Base-by-base conservation (phyloP, 2,329 filamentous ascomycete species). In the Didymella sp. region DNA sequence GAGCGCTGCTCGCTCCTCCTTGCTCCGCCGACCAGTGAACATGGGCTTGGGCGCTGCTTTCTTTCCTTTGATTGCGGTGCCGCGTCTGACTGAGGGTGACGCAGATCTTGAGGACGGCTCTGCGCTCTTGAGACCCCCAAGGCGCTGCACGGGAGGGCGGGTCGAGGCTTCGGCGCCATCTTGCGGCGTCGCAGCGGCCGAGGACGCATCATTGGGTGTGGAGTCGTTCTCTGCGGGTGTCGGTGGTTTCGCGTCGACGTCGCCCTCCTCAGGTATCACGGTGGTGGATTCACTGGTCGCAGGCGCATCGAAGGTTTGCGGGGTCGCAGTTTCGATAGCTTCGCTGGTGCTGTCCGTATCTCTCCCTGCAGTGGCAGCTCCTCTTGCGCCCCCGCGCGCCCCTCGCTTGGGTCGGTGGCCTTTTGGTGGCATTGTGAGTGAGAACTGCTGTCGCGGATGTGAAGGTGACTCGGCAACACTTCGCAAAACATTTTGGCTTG, bases 11-110 rank as follows among this genome's bases (percentile, higher is more conserved):
- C 79, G 72, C 42, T 77, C 76, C 38, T 77, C 75, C 58, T 80
- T 79, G 58, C 77, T 81, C 51, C 80, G 68, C 49, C 80, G 73
- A 12, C 77, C 78, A 15, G 73, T 77, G 54, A 78, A 80, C 33
- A 76, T 77, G 4, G 80, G 79, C 47, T 74, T 72, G 7, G 67
- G 59, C 27, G 61, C 52, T n/a, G 66, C 62, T 46, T 69, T 69
- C 51, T 73, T 76, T 24, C 72, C 69, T 21, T 12, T 58, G 5
- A 47, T 56, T 22, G 67, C 61, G 25, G 60, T 63, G 17, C 70
- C 68, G 19, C 72, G 70, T 28, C 67, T 70, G 38, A 71, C 58
- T 8, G 69, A 63, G 3, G 68, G 70, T 1, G 73, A 73, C 8
- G 70, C 67, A 37, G 72, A 72, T 27, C 68, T 64, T 2, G 70